A percentile compares a stretch with the other conserved stretches of the same genome.
These are phyloP conservation scores for Rhodosporidiobolus odoratus DNA, from an alignment of 768 basidiomycete species.

Conservation along the genomic window DNA sequence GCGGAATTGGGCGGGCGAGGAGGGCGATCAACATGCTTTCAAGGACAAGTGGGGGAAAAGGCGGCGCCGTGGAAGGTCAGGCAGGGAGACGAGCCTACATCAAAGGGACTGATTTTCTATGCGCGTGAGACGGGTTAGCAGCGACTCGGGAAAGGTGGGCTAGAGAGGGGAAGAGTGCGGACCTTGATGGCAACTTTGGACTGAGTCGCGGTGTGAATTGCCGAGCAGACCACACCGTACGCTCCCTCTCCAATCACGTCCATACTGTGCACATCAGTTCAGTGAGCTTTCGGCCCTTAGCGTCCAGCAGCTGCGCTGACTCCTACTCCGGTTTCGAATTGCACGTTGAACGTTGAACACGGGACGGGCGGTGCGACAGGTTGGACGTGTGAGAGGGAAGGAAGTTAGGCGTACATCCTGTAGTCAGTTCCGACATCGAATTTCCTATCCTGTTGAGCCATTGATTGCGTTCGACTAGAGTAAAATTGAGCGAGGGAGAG, in stretches of 20 bases:
- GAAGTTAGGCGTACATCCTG: constrained; percentile 43
- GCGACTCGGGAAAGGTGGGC: not conserved
- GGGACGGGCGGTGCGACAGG: not conserved
- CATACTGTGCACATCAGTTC: constrained; percentile 17
- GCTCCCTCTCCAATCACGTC: constrained; percentile 43
- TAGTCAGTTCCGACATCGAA: constrained; percentile 44
- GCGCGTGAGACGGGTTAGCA: not conserved
- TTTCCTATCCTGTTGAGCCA: constrained; percentile 38
- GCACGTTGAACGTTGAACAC: too few species aligned
- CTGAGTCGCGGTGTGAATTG: constrained; percentile 74
- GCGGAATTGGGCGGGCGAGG: not conserved
- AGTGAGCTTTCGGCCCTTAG: too few species aligned
- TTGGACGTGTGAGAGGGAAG: not conserved
- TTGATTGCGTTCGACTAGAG: not conserved
- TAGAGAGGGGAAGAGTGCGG: not conserved
- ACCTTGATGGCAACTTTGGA: constrained; percentile 89
- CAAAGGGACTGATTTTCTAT: constrained; percentile 81
- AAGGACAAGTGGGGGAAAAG: too few species aligned
- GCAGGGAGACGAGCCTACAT: constrained; percentile 43
- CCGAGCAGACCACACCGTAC: constrained; percentile 83
- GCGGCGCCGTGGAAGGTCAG: too few species aligned
- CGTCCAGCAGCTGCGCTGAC: too few species aligned
- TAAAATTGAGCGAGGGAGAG: not conserved
- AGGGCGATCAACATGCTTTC: too few species aligned
- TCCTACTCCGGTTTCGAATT: too few species aligned